Evolutionary conservation across 1,139 yeast genomes (phyloP), one percentile per base, ranked within the genome.

Genomic region (Taphrina wiesneri): DNA sequence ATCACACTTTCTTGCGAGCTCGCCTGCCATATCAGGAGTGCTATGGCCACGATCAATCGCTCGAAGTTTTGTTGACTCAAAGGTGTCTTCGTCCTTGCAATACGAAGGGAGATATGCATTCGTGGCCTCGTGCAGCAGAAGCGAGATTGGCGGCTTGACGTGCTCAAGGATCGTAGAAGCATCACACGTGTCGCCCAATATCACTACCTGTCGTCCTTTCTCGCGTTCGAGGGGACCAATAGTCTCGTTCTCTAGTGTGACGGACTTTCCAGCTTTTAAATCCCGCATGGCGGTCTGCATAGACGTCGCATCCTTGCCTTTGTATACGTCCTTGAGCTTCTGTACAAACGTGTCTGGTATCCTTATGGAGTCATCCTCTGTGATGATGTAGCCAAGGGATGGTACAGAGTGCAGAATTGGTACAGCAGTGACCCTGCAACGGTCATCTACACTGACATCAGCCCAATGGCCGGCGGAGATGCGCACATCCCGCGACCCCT

Each of bases 1-100:
- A 2, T 43, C 41, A 13, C 51, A 28, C 19, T n/a, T 21, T 15
- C 53, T n/a, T 23, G 66, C 66, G 2, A 63, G 56, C 13, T 61
- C 66, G 4, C 66, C 66, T 9, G 66, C 66, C 56, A 63, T 36
- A 15, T 63, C 63, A 39, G 66, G 66, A 21, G 66, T 63, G 32
- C 63, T 56, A 30, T 63, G 66, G 1, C 66, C 66, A 5, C 59
- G 62, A 15, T 47, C 47, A 15, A 34, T 56, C 4, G 63, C 56
- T n/a, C 66, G 47, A 11, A 46, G 41, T 13, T 36, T 26, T 15
- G 56, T 53, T 9, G 51, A 23, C 11, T 3, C 54, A 3, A 62
- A 34, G 1, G 62, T 56, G 28, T 63, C 63, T 36, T 25, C 19
- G 34, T 51, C 41, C 7, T 56, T 56, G 25, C 45, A 28, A 15